A percentile compares a stretch with the other conserved stretches of the same genome.
These are phyloP conservation scores for Ganoderma meredithae DNA, from an alignment of 1,284 basidiomycete species.

Conservation along the genomic window DNA sequence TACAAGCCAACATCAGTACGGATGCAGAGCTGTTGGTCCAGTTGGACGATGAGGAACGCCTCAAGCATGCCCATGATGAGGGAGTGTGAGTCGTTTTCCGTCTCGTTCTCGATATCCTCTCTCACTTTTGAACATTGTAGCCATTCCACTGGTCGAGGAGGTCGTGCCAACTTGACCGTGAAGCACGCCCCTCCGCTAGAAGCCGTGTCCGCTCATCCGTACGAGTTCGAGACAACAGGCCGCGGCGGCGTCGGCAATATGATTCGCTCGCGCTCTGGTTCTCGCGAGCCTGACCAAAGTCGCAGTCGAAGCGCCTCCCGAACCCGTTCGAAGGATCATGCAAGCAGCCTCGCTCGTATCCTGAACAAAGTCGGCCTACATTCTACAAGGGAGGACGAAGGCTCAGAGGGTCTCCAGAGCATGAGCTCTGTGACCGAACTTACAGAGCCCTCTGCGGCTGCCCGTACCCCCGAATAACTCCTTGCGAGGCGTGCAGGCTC, in stretches of 20 bases:
- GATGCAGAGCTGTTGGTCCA: conserved; percentile 48
- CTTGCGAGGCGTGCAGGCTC: conserved; percentile 37
- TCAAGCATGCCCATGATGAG: conserved; percentile 42
- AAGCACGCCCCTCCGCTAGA: conserved; percentile 51
- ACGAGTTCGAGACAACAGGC: conserved; percentile 52
- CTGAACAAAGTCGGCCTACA: conserved; percentile 31
- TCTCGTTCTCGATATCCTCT: not conserved
- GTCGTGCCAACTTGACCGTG: conserved; percentile 64
- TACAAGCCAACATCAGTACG: conserved; percentile 45
- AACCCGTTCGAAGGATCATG: conserved; percentile 29
- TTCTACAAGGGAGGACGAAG: conserved; percentile 22
- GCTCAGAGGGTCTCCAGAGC: not conserved
- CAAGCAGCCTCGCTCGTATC: conserved; percentile 28
- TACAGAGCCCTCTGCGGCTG: conserved; percentile 11
- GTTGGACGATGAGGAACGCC: conserved; percentile 55
- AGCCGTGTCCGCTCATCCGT: conserved; percentile 33
- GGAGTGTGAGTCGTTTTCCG: conserved; percentile 49
- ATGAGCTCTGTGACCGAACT: conserved; percentile 22
- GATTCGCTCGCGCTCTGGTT: conserved; percentile 50
- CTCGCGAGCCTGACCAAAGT: conserved; percentile 43
- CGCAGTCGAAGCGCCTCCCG: conserved; percentile 33
- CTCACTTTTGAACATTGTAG: conserved; percentile 40
- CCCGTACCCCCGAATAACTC: conserved; percentile 36
- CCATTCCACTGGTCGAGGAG: conserved; percentile 77
- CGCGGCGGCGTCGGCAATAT: conserved; percentile 83